These are phyloP conservation scores for Chionographis japonica DNA, from an alignment of 106 monocot species.

Conservation along the genomic window DNA sequence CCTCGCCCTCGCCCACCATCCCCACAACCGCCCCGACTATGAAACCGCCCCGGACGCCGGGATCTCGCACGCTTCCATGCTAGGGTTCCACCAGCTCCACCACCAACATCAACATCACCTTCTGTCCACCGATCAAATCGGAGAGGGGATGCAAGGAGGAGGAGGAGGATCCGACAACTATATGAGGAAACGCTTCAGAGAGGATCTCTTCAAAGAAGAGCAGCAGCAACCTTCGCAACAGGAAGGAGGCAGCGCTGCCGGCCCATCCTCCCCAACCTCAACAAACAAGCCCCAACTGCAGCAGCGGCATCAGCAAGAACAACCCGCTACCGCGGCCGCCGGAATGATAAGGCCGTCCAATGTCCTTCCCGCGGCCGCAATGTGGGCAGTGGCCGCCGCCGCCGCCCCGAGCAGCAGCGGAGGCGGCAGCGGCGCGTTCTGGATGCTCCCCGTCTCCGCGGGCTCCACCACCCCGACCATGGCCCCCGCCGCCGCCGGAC, in stretches of 20 bases:
- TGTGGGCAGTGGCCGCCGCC: slow-evolving; percentile 72
- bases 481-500: slow-evolving; percentile 6
- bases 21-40: slow-evolving; percentile 10
- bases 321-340: background rate
- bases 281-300: slow-evolving; percentile 19
- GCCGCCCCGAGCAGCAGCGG: slow-evolving; percentile 10
- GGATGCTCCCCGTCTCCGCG: slow-evolving; percentile 86
- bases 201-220: slow-evolving; percentile 82
- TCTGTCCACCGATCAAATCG: slow-evolving; percentile 8
- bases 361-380: slow-evolving; percentile 53
- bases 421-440: slow-evolving; percentile 65
- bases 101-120: slow-evolving; percentile 32
- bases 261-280: slow-evolving; percentile 27
- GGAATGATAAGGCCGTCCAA: slow-evolving; percentile 21
- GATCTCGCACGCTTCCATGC: slow-evolving; percentile 18
- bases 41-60: slow-evolving; percentile 4
- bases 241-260: slow-evolving; percentile 6
- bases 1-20: slow-evolving; percentile 36
- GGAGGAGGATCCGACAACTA: slow-evolving; percentile 34
- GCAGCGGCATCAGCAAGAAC: slow-evolving; percentile 12
- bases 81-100: slow-evolving; percentile 43
- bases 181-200: slow-evolving; percentile 70
- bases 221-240: slow-evolving; percentile 14
- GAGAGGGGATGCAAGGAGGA: slow-evolving; percentile 7
- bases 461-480: slow-evolving; percentile 21